Percentiles rank a stretch among this genome's conserved stretches.
These are phyloP conservation scores for Saccharomycopsis fibuligera DNA, from an alignment of 805 yeast genomes.

Conservation along the genomic window DNA sequence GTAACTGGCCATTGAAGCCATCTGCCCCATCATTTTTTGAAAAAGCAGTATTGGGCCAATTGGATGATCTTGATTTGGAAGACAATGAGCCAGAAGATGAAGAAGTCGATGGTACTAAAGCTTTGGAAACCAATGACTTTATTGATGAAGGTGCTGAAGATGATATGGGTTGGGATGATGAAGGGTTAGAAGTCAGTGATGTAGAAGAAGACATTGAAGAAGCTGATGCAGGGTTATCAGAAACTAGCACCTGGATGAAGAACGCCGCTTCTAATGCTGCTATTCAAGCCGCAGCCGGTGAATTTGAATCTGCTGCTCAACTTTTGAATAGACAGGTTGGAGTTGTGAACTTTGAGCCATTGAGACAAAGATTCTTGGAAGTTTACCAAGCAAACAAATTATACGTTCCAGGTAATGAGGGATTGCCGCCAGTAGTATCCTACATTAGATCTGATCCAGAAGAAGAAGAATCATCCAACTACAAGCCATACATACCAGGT, in stretches of 20 bases:
- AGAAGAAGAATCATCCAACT: conserved; percentile 41
- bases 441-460: conserved; percentile 61
- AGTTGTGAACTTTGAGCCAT: conserved; percentile 78
- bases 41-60: conserved; percentile 70
- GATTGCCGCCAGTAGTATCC: conserved; percentile 61
- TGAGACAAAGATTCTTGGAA: conserved; percentile 75
- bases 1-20: conserved; percentile 79
- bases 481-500: conserved; percentile 71
- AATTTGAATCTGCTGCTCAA: conserved; percentile 93
- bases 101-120: conserved; percentile 26
- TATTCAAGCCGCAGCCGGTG: conserved; percentile 91
- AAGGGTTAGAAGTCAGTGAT: conserved; percentile 61
- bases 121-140: conserved; percentile 35
- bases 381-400: conserved; percentile 77
- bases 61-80: conserved; percentile 56
- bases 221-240: conserved; percentile 25
- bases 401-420: conserved; percentile 66
- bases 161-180: conserved; percentile 79
- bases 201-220: conserved; percentile 35
- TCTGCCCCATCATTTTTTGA: conserved; percentile 77
- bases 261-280: conserved; percentile 80
- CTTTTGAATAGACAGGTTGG: conserved; percentile 87
- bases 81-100: conserved; percentile 32
- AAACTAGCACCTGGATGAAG: conserved; percentile 69
- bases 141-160: conserved; percentile 44